These are phyloP conservation scores for Linaria vulgaris DNA, from an alignment of 257 asterid species.

Conservation along the genomic window DNA sequence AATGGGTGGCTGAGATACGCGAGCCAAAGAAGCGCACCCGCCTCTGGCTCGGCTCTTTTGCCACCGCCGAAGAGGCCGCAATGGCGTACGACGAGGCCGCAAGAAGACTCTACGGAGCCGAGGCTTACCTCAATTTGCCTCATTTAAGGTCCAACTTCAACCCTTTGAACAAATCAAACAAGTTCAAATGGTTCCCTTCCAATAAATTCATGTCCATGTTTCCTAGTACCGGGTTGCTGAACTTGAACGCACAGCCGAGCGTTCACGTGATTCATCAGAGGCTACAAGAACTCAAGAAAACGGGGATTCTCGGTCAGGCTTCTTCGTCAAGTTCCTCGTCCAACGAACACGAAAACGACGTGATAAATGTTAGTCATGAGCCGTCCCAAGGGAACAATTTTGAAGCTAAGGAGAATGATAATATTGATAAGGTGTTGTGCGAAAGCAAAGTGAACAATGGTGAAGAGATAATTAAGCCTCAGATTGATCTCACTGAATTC, in stretches of 20 bases:
- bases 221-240: conserved; percentile 68
- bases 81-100: conserved; percentile 99
- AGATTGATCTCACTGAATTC: conserved; percentile 86
- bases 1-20: conserved; percentile 93
- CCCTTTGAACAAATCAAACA: conserved; percentile 81
- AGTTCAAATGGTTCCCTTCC: conserved; percentile 91
- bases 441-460: conserved; percentile 31
- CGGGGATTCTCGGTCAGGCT: conserved; percentile 44
- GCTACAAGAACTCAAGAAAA: conserved; percentile 81
- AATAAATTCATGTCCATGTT: conserved; percentile 40
- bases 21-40: conserved; percentile 90
- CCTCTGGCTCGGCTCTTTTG: conserved; percentile 88
- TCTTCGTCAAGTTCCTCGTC: conserved; percentile 55
- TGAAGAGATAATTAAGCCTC: conserved; percentile 78
- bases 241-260: conserved; percentile 80
- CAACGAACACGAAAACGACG: conserved; percentile 37
- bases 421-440: conserved; percentile 28
- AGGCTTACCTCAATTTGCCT: conserved; percentile 90
- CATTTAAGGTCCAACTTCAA: conserved; percentile 75
- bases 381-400: conserved; percentile 27
- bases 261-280: conserved; percentile 88
- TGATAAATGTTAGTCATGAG: conserved; percentile 25
- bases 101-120: conserved; percentile 80
- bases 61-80: conserved; percentile 96
- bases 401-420: conserved; percentile 35